Evolutionary conservation across 306 rosid genomes (phyloP), one percentile per base, ranked within the genome.

Genomic region (Sechiopsis laciniata): DNA sequence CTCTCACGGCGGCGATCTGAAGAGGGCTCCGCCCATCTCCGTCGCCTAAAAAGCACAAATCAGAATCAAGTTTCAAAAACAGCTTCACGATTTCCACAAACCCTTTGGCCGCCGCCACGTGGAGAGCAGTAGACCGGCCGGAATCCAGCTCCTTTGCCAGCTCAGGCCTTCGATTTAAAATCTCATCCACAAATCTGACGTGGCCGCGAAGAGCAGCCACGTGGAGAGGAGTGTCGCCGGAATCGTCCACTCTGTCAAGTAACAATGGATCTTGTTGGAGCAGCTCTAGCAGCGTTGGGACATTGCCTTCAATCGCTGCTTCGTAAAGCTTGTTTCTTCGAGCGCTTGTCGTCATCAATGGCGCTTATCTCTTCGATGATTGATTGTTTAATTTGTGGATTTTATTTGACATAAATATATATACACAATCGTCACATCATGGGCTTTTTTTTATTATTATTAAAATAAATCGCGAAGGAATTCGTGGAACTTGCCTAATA

Each of bases 161-260:
- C 60, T 63, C 74, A 75, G 82, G 80, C 65, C 55, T 71, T 53
- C 54, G 79, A 12, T 51, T 75, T 32, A 82, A 79, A 10, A 82
- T n/a, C 72, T 71, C 82, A 5, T 51, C 20, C 2, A 40, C 85
- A 37, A 78, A 32, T 14, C 29, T 74, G 13, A 50, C 14, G 37
- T 81, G 82, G 1, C 84, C 84, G 26, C 75, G 29, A 72, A 78
- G 50, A 6, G 82, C 14, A 11, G 84, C 84, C 6, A 78, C 26
- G 59, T 81, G 84, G 15, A 81, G 82, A 10, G 82, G 82, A 17
- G 84, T 68, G 45, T 78, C 84, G 7, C 60, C 53, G 64, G 55
- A 48, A 32, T 69, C 65, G 19, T 62, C 10, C 10, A 37, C 42
- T 55, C 84, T 61, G 51, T 64, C 79, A 0, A 78, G 53, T 0